These are phyloP conservation scores for Mortierella sp. DNA, from an alignment of 371 early-diverging fungal species.

Conservation along the genomic window DNA sequence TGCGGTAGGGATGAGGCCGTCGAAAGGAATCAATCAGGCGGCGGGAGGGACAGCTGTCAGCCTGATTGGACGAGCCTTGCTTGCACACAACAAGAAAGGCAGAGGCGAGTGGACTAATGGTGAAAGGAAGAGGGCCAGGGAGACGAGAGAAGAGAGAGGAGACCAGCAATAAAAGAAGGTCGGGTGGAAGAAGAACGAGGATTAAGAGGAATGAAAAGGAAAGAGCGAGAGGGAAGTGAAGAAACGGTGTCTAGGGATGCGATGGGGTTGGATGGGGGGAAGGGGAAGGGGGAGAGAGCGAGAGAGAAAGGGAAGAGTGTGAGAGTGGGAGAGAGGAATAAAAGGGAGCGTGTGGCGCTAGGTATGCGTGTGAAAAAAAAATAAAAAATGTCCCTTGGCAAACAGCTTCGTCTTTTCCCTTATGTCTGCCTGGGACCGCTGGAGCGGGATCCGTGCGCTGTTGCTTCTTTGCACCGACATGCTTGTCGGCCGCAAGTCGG, in stretches of 20 bases:
- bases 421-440: too few species aligned
- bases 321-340: background rate
- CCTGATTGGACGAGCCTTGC: constrained; percentile 12
- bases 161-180: background rate
- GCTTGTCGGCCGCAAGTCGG: too few species aligned
- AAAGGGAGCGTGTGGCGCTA: background rate
- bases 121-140: background rate
- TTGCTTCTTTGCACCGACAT: too few species aligned
- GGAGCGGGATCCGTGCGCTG: too few species aligned
- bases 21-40: constrained; percentile 5
- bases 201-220: background rate
- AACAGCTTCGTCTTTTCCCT: background rate
- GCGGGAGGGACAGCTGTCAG: background rate
- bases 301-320: background rate
- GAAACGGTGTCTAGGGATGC: background rate
- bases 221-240: background rate
- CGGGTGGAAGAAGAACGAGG: background rate
- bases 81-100: constrained; percentile 6
- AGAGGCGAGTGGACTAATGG: constrained; percentile 6
- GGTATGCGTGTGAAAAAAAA: constrained; percentile 4
- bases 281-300: background rate
- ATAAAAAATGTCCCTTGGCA: background rate
- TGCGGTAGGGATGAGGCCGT: constrained; percentile 5
- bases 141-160: background rate
- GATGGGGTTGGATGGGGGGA: background rate